Base-by-base conservation (phyloP, 108 stramenopile genomes). In the Skeletonema costatum region DNA sequence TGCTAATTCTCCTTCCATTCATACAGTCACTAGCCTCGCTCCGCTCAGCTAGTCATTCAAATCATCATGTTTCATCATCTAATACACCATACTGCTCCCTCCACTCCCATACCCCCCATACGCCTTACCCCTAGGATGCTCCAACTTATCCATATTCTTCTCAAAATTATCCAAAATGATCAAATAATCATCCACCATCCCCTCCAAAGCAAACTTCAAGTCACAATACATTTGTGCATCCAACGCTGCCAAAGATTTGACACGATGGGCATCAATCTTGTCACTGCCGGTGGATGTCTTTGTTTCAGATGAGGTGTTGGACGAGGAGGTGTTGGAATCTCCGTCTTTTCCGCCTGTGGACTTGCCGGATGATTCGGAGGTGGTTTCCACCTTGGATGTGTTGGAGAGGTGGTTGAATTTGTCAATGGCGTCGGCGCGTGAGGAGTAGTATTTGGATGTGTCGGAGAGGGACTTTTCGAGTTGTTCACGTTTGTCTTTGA, bases 311-410 rank as follows among this genome's bases (percentile, higher is more conserved):
- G 64, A 60, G 33, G 60, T 75, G 42, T 48, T 80, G 42, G 79
- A 70, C 17, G 83, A 61, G 42, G 42, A 46, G 65, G 73, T 78
- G 12, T 72, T 70, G 58, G 76, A 71, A 30, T 76, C 77, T 8
- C 86, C 81, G 64, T 83, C 88, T 77, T 89, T 89, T 32, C 87
- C 87, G 16, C 87, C 88, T n/a, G 75, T 85, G 17, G 81, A 78
- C 14, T 44, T 64, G 32, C 75, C 61, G 16, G 62, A 25, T 13
- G 75, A 71, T n/a, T 70, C 67, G 41, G 73, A 61, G 11, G 58
- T 65, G 12, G 82, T 80, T 70, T 75, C 56, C 9, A 73, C 63
- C 14, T 59, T 64, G 11, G 74, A 75, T 5, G 70, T 32, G 76
- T 86, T 80, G 78, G 85, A 70, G n/a, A 83, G 48, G 35, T 78